These are phyloP conservation scores for Candida verbasci DNA, from an alignment of 805 yeast species.

Conservation along the genomic window DNA sequence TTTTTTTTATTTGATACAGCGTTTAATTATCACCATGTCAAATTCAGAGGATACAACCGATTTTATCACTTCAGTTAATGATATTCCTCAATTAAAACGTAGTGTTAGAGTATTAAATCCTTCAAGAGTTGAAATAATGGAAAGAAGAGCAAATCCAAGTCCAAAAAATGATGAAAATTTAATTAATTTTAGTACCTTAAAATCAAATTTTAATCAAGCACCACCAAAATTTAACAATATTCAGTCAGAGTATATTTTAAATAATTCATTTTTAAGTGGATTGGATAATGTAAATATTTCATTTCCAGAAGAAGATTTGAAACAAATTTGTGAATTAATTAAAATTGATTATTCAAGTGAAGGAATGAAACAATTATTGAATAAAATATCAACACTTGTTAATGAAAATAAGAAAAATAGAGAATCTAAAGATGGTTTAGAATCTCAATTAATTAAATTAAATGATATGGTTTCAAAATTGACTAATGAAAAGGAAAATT, in stretches of 20 bases:
- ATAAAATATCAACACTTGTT: not conserved
- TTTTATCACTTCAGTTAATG: not conserved
- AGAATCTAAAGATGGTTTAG: not conserved
- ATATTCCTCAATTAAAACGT: slow-evolving; percentile 1
- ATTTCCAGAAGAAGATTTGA: slow-evolving; percentile 2
- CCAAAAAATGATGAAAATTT: slow-evolving; percentile 1
- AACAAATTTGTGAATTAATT: not conserved
- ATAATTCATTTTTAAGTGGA: not conserved
- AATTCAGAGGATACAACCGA: not conserved
- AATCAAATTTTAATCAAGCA: not conserved
- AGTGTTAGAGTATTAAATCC: not conserved
- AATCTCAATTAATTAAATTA: not conserved
- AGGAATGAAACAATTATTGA: slow-evolving; percentile 1
- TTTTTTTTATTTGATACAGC: not conserved
- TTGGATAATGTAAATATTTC: not conserved
- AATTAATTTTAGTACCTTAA: not conserved
- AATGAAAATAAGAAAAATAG: slow-evolving; percentile 1
- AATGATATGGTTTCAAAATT: not conserved
- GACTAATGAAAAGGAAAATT: not conserved
- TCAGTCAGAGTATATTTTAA: not conserved
- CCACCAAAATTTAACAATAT: not conserved
- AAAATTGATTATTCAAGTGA: not conserved
- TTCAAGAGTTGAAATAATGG: not conserved
- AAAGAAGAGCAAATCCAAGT: slow-evolving; percentile 3
- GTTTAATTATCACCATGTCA: not conserved